Conservation (phyloP, 2,329 filamentous ascomycete genomes). For the Shiraia sp. region DNA sequence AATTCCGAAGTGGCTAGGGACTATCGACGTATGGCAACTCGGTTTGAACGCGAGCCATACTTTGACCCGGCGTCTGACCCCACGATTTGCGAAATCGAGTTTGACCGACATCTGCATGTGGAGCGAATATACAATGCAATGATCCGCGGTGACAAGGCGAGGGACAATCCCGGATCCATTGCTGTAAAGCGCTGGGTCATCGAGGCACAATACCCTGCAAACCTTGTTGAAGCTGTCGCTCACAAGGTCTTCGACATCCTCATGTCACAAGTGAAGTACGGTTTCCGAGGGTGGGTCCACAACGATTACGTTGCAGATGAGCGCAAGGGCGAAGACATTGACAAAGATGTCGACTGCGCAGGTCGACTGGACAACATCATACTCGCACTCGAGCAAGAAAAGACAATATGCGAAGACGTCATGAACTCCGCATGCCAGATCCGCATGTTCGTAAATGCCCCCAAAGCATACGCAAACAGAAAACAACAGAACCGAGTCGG, state of each 20-base stretch:
- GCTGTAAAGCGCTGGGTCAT: constrained; percentile 41
- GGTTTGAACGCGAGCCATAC: constrained; percentile 33
- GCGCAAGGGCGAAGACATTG: constrained; percentile 39
- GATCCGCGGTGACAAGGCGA: constrained; percentile 31
- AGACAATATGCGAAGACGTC: constrained; percentile 44
- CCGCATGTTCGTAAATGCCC: constrained; percentile 44
- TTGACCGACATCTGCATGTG: constrained; percentile 28
- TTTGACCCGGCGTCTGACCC: constrained; percentile 23
- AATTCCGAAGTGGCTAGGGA: constrained; percentile 23
- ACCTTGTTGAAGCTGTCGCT: constrained; percentile 37
- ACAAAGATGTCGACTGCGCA: constrained; percentile 35
- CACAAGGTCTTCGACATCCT: constrained; percentile 41
- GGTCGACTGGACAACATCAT: constrained; percentile 36
- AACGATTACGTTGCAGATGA: constrained; percentile 42
- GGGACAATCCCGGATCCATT: constrained; percentile 35
- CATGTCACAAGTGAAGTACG: constrained; percentile 31
- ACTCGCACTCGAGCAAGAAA: constrained; percentile 36
- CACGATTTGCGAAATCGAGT: constrained; percentile 24
- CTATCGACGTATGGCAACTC: constrained; percentile 29
- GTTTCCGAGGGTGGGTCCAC: constrained; percentile 41
- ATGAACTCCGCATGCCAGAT: constrained; percentile 42
- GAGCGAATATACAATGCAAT: constrained; percentile 41
- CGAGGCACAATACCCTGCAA: constrained; percentile 30
- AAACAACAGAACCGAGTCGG: constrained; percentile 40
- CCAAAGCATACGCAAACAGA: constrained; percentile 36